Conservation (phyloP, 2,329 filamentous ascomycete genomes). For the Alternaria novae-zelandiae region DNA sequence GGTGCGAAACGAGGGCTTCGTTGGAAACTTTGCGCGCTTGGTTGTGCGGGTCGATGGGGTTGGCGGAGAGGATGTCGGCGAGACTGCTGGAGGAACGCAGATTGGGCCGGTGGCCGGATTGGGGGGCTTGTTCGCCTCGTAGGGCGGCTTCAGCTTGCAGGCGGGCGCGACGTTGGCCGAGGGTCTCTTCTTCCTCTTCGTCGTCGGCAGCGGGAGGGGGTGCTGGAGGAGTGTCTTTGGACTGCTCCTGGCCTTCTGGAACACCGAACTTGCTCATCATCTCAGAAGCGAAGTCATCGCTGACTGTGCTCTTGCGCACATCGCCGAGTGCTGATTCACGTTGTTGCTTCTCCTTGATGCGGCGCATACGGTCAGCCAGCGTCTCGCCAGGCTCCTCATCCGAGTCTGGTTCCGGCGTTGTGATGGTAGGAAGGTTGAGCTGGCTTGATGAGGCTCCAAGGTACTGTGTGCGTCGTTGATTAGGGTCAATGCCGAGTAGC, state of each 20-base stretch:
- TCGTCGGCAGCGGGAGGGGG: constrained; percentile 18
- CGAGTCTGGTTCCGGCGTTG: constrained; percentile 35
- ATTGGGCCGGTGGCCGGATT: constrained; percentile 36
- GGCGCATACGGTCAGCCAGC: constrained; percentile 68
- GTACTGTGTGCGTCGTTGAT: constrained; percentile 25
- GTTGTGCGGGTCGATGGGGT: constrained; percentile 53
- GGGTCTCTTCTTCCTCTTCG: constrained; percentile 68
- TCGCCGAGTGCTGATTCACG: constrained; percentile 51
- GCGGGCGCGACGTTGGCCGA: constrained; percentile 77
- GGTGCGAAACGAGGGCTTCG: constrained; percentile 40
- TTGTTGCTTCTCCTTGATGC: constrained; percentile 67
- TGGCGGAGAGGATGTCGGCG: constrained; percentile 66
- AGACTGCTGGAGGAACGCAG: constrained; percentile 60
- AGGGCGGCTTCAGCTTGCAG: constrained; percentile 74
- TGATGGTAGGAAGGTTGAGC: constrained; percentile 35
- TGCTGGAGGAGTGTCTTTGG: constrained; percentile 34
- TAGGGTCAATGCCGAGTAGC: constrained; percentile 65
- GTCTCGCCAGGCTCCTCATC: constrained; percentile 65
- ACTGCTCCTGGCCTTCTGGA: constrained; percentile 20
- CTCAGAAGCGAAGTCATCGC: constrained; percentile 71
- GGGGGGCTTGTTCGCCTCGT: constrained; percentile 36
- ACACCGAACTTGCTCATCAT: constrained; percentile 61
- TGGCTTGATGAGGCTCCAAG: constrained; percentile 31
- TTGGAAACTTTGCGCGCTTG: constrained; percentile 46
- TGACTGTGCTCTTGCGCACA: constrained; percentile 60